Evolutionary conservation across 202 grass and related monocot genomes (phyloP), one percentile per base, ranked within the genome.

Genomic region (Carex arenaria): DNA sequence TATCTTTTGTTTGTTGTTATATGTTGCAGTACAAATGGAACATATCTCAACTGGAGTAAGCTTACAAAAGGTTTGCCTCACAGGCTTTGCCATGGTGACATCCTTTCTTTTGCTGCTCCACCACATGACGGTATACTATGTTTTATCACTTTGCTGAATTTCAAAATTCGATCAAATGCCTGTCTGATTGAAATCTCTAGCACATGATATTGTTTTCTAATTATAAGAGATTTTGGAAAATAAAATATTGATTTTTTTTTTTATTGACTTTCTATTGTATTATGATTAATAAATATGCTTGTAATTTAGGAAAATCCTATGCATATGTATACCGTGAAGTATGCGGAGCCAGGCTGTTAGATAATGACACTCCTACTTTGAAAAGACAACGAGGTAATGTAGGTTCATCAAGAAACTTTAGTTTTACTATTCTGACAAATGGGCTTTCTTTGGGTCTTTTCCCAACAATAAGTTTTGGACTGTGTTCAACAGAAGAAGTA

Each of bases 311-410:
- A 78, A 31, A 71, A 49, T 94, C 91, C 10, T 99, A 94, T 88
- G 91, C 89, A 80, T 99, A 92, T 96, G 96, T 99, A 63, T 96
- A 95, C 79, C 86, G 91, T 6, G 89, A 96, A 88, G 89, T 99
- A 83, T 80, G 84, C 72, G 84, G 76, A 76, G n/a, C 64, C 62
- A 80, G 65, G 57, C 79, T 43, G 11, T 0, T 52, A 81, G 81
- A 75, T 61, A 95, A 89, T 90, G 88, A 65, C 52, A 64, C 19
- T 87, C 32, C 72, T 67, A 42, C 69, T 67, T 74, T 87, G 78
- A 98, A 98, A 88, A 95, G 96, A 82, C 90, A 90, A 77, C 68
- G 88, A 77, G 96, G 96, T 98, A 90, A 91, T 74, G 80, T 43
- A 64, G n/a, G 43, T 26, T 11, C 69, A 72, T 49, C 4, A 72